These are phyloP conservation scores for Penicillium goetzii DNA, from an alignment of 495 filamentous ascomycete genomes.

Conservation along the genomic window DNA sequence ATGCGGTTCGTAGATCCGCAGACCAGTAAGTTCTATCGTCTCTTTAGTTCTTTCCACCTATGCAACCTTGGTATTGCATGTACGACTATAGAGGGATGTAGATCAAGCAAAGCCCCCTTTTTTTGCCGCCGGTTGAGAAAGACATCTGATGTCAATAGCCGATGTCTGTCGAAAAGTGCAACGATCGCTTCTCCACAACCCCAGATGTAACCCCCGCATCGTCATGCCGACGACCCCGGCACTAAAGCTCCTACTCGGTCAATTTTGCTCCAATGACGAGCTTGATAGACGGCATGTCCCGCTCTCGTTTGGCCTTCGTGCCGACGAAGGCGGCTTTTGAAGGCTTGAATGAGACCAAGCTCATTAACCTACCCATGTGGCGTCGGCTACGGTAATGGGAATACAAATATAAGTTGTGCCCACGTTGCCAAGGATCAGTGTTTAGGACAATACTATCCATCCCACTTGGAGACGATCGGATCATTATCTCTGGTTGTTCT, in stretches of 20 bases:
- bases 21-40: not conserved
- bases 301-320: not conserved
- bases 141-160: constrained; percentile 24
- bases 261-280: constrained; percentile 16
- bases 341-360: not conserved
- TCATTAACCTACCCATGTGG: constrained; percentile 21
- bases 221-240: not conserved
- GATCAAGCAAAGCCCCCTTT: not conserved
- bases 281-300: not conserved
- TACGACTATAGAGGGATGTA: not conserved
- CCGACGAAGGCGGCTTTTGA: constrained; percentile 23
- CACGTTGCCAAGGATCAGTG: not conserved
- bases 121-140: not conserved
- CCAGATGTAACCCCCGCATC: constrained; percentile 33
- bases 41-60: not conserved
- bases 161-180: constrained; percentile 17
- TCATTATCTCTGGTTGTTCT: not conserved
- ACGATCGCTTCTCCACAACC: constrained; percentile 25
- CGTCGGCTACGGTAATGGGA: not conserved
- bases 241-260: not conserved
- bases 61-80: not conserved
- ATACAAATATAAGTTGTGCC: not conserved
- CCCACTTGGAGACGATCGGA: not conserved
- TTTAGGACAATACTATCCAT: not conserved
- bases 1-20: not conserved